These are phyloP conservation scores for Gynostemma pentaphyllum DNA, from an alignment of 306 rosid genomes.

Conservation along the genomic window DNA sequence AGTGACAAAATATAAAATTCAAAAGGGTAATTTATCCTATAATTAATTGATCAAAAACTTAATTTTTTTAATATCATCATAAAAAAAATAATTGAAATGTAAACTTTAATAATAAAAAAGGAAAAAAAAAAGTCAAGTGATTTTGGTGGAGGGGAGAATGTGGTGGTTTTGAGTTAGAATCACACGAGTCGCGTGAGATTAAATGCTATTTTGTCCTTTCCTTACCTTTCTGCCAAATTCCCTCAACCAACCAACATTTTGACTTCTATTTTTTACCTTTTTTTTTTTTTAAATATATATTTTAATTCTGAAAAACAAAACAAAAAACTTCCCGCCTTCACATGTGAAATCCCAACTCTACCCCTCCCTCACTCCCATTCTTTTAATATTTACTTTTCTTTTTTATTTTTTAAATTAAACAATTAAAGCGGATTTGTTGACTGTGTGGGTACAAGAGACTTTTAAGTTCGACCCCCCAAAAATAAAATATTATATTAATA, in stretches of 20 bases:
- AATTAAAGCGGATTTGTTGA: slow-evolving; percentile 16
- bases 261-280: slow-evolving; percentile 23
- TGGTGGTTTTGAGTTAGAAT: background rate
- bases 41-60: too few species aligned
- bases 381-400: too few species aligned
- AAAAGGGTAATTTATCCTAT: too few species aligned
- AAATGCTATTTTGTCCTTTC: slow-evolving; percentile 24
- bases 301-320: background rate
- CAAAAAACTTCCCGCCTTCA: slow-evolving; percentile 27
- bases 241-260: slow-evolving; percentile 41
- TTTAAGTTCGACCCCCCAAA: slow-evolving; percentile 21
- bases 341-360: slow-evolving; percentile 8
- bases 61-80: too few species aligned
- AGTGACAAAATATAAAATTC: too few species aligned
- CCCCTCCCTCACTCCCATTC: background rate
- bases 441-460: slow-evolving; percentile 13
- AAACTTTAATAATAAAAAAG: background rate
- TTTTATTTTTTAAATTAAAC: too few species aligned
- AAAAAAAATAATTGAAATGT: too few species aligned
- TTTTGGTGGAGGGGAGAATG: background rate
- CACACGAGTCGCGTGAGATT: slow-evolving; percentile 29
- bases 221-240: slow-evolving; percentile 16
- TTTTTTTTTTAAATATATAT: background rate
- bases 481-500: slow-evolving; percentile 6
- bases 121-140: background rate